Evolutionary conservation across 805 yeast genomes (phyloP).

Genomic region (Scheffersomyces coipomensis): DNA sequence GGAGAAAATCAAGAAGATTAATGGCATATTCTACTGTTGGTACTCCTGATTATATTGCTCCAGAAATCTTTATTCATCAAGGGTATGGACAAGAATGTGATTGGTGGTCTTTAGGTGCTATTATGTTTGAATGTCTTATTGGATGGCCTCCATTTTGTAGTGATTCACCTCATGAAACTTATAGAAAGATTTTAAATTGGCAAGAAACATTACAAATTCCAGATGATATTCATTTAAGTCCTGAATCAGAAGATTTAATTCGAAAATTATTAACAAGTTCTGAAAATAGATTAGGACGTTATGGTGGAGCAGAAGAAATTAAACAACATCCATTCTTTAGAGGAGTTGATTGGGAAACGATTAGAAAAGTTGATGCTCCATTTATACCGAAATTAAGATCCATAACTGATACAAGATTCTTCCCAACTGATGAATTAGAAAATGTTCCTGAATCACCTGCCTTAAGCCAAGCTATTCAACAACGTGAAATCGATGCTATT

Average conservation of each 20-base stretch:
- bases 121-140: slow-evolving; percentile 92
- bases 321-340: slow-evolving; percentile 89
- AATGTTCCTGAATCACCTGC: slow-evolving; percentile 88
- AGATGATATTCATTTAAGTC: slow-evolving; percentile 84
- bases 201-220: slow-evolving; percentile 86
- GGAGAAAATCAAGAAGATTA: slow-evolving; percentile 87
- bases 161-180: slow-evolving; percentile 92
- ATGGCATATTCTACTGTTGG: slow-evolving; percentile 98
- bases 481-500: slow-evolving; percentile 53
- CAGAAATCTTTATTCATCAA: slow-evolving; percentile 87
- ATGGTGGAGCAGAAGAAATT: slow-evolving; percentile 89
- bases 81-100: slow-evolving; percentile 97
- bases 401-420: slow-evolving; percentile 93
- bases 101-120: slow-evolving; percentile 97
- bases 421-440: slow-evolving; percentile 96
- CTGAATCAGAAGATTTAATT: slow-evolving; percentile 86
- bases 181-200: slow-evolving; percentile 88
- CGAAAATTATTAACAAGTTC: slow-evolving; percentile 72
- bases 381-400: slow-evolving; percentile 89
- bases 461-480: slow-evolving; percentile 55
- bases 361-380: slow-evolving; percentile 87
- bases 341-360: slow-evolving; percentile 94
- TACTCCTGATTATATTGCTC: slow-evolving; percentile 95
- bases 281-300: slow-evolving; percentile 79
- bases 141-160: slow-evolving; percentile 99